Evolutionary conservation across 331 rosid species (phyloP).

Genomic region (Saraca asoca): DNA sequence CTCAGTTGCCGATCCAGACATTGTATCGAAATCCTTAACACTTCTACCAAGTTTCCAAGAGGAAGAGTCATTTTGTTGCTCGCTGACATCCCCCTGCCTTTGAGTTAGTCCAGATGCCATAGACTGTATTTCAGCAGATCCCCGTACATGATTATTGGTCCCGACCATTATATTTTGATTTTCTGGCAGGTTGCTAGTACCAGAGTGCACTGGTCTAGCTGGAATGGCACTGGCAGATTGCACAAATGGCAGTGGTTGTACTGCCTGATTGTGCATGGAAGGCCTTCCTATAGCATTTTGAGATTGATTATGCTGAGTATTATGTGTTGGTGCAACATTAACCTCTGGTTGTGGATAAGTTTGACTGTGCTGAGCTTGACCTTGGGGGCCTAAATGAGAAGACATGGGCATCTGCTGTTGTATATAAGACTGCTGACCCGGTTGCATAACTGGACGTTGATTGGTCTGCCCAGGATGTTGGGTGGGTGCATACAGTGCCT

Average conservation of each 20-base stretch:
- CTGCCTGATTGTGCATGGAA: slow-evolving; percentile 52
- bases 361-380: slow-evolving; percentile 51
- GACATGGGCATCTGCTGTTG: slow-evolving; percentile 60
- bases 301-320: slow-evolving; percentile 51
- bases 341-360: slow-evolving; percentile 54
- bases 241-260: slow-evolving; percentile 52
- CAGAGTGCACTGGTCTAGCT: slow-evolving; percentile 54
- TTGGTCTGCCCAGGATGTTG: slow-evolving; percentile 66
- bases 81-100: slow-evolving; percentile 42
- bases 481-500: slow-evolving; percentile 44
- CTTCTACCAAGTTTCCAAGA: slow-evolving; percentile 41
- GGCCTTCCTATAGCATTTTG: slow-evolving; percentile 65
- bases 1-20: slow-evolving; percentile 37
- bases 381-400: slow-evolving; percentile 60
- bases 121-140: slow-evolving; percentile 40
- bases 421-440: slow-evolving; percentile 57
- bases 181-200: slow-evolving; percentile 45
- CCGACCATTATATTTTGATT: slow-evolving; percentile 52
- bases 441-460: slow-evolving; percentile 62
- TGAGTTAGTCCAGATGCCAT: slow-evolving; percentile 40
- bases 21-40: slow-evolving; percentile 37
- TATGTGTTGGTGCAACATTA: slow-evolving; percentile 50
- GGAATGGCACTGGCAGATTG: slow-evolving; percentile 53
- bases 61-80: slow-evolving; percentile 42
- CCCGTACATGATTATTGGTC: slow-evolving; percentile 48